phyloP scores from a whole-genome alignment of 139 green algal species.

The Chlorella vulgaris region DNA sequence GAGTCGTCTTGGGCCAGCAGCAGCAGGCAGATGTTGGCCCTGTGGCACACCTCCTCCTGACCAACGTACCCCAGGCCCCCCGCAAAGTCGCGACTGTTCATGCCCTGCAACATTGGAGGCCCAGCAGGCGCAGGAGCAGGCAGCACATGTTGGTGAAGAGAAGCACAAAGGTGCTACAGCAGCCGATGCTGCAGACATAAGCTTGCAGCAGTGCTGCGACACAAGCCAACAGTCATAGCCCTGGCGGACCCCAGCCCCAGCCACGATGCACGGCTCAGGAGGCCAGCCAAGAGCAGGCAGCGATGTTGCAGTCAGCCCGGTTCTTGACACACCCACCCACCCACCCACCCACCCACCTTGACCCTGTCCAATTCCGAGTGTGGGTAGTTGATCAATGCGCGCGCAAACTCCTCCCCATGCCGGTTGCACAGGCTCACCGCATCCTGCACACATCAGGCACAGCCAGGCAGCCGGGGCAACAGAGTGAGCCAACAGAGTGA shows the following conservation, averaged over 20 bases:
- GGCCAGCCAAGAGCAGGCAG: not conserved
- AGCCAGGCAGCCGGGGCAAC: not conserved
- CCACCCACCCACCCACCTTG: slow-evolving; percentile 20
- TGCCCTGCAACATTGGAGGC: slow-evolving; percentile 34
- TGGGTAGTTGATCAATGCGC: slow-evolving; percentile 84
- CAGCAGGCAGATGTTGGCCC: slow-evolving; percentile 66
- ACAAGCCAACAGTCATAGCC: not conserved
- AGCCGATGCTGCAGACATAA: not conserved
- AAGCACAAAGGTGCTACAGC: not conserved
- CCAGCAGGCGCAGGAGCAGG: too few relatives aligned
- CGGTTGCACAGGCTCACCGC: slow-evolving; percentile 74
- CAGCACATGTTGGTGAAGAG: not conserved
- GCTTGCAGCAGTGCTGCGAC: not conserved
- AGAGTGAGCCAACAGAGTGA: not conserved
- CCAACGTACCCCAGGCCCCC: slow-evolving; percentile 59
- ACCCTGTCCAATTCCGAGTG: slow-evolving; percentile 48
- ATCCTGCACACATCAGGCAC: slow-evolving; percentile 54
- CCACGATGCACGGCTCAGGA: too few relatives aligned
- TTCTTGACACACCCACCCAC: not conserved
- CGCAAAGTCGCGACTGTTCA: slow-evolving; percentile 46
- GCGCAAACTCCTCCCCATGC: slow-evolving; percentile 78
- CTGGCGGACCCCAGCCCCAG: too few relatives aligned
- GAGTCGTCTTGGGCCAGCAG: slow-evolving; percentile 26
- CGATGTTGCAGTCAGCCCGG: not conserved
- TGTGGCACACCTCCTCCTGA: slow-evolving; percentile 68